A percentile compares a stretch with the other conserved stretches of the same genome.
Conservation (phyloP, 2,329 filamentous ascomycete species). For the Botryosphaeria dothidea region DNA sequence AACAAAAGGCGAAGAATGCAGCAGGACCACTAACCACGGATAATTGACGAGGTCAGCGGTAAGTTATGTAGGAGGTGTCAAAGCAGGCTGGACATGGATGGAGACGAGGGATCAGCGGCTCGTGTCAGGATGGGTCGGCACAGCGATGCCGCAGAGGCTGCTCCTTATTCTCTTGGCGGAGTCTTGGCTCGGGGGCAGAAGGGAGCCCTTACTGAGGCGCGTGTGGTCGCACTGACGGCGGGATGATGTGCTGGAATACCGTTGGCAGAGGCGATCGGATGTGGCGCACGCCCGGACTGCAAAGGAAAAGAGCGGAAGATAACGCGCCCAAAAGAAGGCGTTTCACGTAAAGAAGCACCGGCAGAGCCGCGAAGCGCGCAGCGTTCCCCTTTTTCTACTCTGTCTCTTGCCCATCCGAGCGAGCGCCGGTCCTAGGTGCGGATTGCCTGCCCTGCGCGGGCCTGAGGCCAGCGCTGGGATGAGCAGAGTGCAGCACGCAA, state of each 20-base stretch:
- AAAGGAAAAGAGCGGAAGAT: background rate
- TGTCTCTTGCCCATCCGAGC: background rate
- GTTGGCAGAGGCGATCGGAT: conserved; percentile 16
- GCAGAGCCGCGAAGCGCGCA: conserved; percentile 1
- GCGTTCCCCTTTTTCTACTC: background rate
- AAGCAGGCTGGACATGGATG: background rate
- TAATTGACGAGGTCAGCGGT: background rate
- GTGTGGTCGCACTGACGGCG: conserved; percentile 9
- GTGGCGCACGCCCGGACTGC: conserved; percentile 8
- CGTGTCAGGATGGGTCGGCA: conserved; percentile 16
- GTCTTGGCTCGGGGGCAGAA: conserved; percentile 9
- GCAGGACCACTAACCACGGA: background rate
- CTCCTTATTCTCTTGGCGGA: conserved; percentile 13
- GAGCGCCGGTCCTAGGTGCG: background rate
- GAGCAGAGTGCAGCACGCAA: conserved; percentile 9
- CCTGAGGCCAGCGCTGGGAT: background rate
- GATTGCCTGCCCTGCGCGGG: background rate
- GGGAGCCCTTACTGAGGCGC: conserved; percentile 13
- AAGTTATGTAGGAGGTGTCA: conserved; percentile 10
- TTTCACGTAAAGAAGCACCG: background rate
- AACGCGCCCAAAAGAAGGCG: background rate
- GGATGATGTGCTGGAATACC: conserved; percentile 14
- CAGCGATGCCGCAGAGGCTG: conserved; percentile 10
- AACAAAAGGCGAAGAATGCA: conserved; percentile 11
- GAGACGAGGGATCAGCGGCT: conserved; percentile 13